phyloP scores from a whole-genome alignment of 139 green algal species.

The Chlamydomonas sp. region DNA sequence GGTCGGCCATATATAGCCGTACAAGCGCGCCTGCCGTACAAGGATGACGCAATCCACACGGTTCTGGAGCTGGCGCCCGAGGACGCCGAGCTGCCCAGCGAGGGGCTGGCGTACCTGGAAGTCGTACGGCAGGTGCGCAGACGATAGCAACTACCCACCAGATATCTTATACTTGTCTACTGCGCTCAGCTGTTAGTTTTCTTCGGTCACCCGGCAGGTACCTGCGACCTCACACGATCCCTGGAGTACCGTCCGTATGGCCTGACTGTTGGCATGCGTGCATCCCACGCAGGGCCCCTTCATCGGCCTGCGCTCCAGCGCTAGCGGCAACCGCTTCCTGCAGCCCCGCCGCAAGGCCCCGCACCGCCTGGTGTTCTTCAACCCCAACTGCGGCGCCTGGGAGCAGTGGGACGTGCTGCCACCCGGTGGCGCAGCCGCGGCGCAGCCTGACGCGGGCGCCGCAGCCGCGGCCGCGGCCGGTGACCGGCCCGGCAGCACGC shows the following conservation, averaged over 20 bases:
- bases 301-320: constrained; percentile 68
- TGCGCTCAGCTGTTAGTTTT: too few relatives aligned
- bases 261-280: background rate
- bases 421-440: too few relatives aligned
- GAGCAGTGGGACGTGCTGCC: constrained; percentile 77
- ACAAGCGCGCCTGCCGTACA: constrained; percentile 20
- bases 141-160: too few relatives aligned
- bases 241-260: background rate
- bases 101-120: constrained; percentile 33
- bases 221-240: background rate
- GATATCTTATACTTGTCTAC: too few relatives aligned
- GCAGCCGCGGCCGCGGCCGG: too few relatives aligned
- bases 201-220: too few relatives aligned
- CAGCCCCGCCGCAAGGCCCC: constrained; percentile 68
- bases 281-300: constrained; percentile 56
- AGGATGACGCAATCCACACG: constrained; percentile 17
- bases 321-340: constrained; percentile 70
- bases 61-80: constrained; percentile 8
- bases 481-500: too few relatives aligned
- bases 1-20: constrained; percentile 11
- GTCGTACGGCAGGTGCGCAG: constrained; percentile 23
- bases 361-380: constrained; percentile 77
- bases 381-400: constrained; percentile 73
- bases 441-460: too few relatives aligned
- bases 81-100: background rate